phyloP scores from a whole-genome alignment of 805 yeast genomes.

The Komagataella pastoris region DNA sequence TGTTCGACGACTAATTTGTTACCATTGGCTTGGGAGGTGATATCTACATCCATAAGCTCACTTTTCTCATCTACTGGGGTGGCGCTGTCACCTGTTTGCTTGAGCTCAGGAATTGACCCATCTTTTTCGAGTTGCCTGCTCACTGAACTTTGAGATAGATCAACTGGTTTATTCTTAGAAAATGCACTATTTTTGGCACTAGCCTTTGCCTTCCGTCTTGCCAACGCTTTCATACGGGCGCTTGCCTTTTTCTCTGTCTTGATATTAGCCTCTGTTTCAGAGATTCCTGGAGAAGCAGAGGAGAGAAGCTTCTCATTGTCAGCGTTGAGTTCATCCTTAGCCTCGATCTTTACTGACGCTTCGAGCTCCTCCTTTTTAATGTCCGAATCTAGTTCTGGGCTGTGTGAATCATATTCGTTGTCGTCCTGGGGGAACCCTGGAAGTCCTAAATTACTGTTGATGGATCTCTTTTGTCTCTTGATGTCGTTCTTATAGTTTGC shows the following conservation, averaged over 20 bases:
- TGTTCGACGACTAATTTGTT: conserved; percentile 79
- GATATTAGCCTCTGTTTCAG: conserved; percentile 5
- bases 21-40: conserved; percentile 71
- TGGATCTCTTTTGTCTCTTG: conserved; percentile 14
- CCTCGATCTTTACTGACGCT: not conserved
- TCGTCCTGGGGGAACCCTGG: conserved; percentile 15
- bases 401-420: not conserved
- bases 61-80: conserved; percentile 8
- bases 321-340: conserved; percentile 8
- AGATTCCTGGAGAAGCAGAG: not conserved
- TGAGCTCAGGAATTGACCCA: conserved; percentile 16
- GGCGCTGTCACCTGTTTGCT: conserved; percentile 3
- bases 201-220: conserved; percentile 77
- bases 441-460: conserved; percentile 16
- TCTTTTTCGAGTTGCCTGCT: conserved; percentile 37
- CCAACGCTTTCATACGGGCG: conserved; percentile 86
- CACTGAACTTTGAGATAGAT: conserved; percentile 58
- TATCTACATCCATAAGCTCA: conserved; percentile 20
- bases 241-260: conserved; percentile 16
- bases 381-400: not conserved
- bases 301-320: not conserved
- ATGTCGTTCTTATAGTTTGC: conserved; percentile 4
- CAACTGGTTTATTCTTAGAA: conserved; percentile 37
- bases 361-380: not conserved
- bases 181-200: conserved; percentile 36